These are phyloP conservation scores for Phyllosticta citribraziliensis DNA, from an alignment of 2,329 filamentous ascomycete genomes.

Conservation along the genomic window DNA sequence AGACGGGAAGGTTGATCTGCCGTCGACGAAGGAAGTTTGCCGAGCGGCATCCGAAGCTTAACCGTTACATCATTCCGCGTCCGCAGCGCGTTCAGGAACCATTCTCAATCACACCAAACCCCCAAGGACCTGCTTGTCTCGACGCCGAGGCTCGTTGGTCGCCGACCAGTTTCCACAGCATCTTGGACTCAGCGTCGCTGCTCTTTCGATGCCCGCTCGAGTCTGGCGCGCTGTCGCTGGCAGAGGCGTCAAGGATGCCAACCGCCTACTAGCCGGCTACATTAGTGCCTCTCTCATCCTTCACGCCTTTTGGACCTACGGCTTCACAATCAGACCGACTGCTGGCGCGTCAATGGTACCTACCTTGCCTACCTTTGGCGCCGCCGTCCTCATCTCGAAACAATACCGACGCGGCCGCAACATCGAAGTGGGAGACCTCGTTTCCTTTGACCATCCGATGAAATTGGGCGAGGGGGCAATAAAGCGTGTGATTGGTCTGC, in stretches of 20 bases:
- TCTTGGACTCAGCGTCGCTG: not conserved
- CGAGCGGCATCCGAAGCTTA: not conserved
- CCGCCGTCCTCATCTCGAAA: conserved; percentile 60
- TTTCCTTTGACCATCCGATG: conserved; percentile 68
- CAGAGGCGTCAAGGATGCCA: not conserved
- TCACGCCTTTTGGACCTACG: conserved; percentile 40
- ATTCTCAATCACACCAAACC: not conserved
- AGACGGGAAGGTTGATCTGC: not conserved
- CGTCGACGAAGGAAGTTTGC: not conserved
- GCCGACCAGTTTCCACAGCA: not conserved
- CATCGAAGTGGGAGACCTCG: conserved; percentile 69
- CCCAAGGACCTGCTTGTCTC: too few species aligned
- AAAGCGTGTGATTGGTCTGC: conserved; percentile 59
- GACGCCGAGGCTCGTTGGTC: not conserved
- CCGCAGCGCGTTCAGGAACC: not conserved
- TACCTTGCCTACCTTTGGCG: conserved; percentile 59
- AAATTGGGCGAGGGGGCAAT: conserved; percentile 48
- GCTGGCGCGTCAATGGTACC: conserved; percentile 83
- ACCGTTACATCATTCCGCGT: not conserved
- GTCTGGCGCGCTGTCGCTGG: not conserved
- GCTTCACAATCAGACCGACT: conserved; percentile 49
- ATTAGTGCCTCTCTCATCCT: conserved; percentile 12
- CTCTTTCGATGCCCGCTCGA: not conserved
- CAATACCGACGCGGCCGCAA: conserved; percentile 58
- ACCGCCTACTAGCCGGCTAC: not conserved